Evolutionary conservation across 768 basidiomycete species (phyloP).

Genomic region (Kwoniella newhampshirensis): DNA sequence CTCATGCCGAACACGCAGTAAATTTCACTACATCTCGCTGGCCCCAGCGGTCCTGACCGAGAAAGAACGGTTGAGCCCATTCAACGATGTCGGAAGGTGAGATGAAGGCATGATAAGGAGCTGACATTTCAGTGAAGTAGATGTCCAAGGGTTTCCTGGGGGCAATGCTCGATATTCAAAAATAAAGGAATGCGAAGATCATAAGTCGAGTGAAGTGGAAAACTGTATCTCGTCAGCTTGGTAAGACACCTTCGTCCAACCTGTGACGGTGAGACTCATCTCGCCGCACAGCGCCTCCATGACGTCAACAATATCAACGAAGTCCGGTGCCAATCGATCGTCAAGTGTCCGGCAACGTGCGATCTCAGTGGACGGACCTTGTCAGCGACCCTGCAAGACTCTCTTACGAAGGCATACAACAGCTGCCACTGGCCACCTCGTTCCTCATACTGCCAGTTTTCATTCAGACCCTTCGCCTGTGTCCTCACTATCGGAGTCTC

Average conservation of each 20-base stretch:
- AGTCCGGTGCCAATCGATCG: too few relatives aligned
- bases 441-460: too few relatives aligned
- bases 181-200: slow-evolving; percentile 78
- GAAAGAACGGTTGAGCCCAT: slow-evolving; percentile 49
- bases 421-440: too few relatives aligned
- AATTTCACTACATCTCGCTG: slow-evolving; percentile 69
- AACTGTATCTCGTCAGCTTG: slow-evolving; percentile 66
- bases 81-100: slow-evolving; percentile 46
- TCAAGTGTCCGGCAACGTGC: too few relatives aligned
- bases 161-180: slow-evolving; percentile 56
- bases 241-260: slow-evolving; percentile 73
- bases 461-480: slow-evolving; percentile 57
- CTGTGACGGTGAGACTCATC: slow-evolving; percentile 53
- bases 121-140: slow-evolving; percentile 28
- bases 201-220: slow-evolving; percentile 74
- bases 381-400: too few relatives aligned
- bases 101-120: slow-evolving; percentile 40
- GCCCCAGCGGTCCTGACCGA: slow-evolving; percentile 33
- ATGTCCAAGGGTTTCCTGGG: slow-evolving; percentile 62
- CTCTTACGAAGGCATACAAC: too few relatives aligned
- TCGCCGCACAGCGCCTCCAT: too few relatives aligned
- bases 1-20: slow-evolving; percentile 58
- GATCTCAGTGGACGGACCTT: too few relatives aligned
- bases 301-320: too few relatives aligned
- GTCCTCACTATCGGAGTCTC: slow-evolving; percentile 75